These are phyloP conservation scores for Endotrypanum monterogeii DNA, from an alignment of 208 protist species.

Conservation along the genomic window DNA sequence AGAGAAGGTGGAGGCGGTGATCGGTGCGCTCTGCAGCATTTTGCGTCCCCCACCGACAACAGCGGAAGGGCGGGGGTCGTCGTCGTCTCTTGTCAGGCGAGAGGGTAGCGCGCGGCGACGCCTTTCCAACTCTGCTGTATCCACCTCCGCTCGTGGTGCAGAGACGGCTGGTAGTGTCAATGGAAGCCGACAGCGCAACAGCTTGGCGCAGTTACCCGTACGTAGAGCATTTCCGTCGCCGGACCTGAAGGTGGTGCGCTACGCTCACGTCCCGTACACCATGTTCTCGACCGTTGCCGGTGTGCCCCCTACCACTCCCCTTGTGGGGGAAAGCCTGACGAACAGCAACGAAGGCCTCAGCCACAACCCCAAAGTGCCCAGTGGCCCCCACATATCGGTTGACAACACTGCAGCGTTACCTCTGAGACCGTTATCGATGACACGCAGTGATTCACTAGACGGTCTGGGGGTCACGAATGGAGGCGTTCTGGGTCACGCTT, in stretches of 20 bases:
- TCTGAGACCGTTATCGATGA: slow-evolving; percentile 14
- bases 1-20: slow-evolving; percentile 70
- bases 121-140: slow-evolving; percentile 16
- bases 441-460: slow-evolving; percentile 23
- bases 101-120: slow-evolving; percentile 4
- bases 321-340: not conserved
- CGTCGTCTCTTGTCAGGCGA: slow-evolving; percentile 14
- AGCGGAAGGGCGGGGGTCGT: slow-evolving; percentile 23
- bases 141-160: not conserved
- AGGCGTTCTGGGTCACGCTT: slow-evolving; percentile 24
- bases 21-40: slow-evolving; percentile 71
- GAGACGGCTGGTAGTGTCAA: slow-evolving; percentile 4
- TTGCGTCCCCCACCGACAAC: slow-evolving; percentile 38
- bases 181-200: slow-evolving; percentile 5
- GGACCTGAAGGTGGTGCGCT: slow-evolving; percentile 38
- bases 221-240: not conserved
- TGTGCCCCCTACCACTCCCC: not conserved
- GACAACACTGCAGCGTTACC: not conserved
- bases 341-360: not conserved
- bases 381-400: not conserved
- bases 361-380: not conserved
- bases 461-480: slow-evolving; percentile 4
- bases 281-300: slow-evolving; percentile 29
- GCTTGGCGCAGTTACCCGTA: slow-evolving; percentile 11
- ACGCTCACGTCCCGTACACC: slow-evolving; percentile 55